Percentiles rank a stretch among this genome's conserved stretches.
These are phyloP conservation scores for Mycena indigotica DNA, from an alignment of 768 basidiomycete genomes.

Conservation along the genomic window DNA sequence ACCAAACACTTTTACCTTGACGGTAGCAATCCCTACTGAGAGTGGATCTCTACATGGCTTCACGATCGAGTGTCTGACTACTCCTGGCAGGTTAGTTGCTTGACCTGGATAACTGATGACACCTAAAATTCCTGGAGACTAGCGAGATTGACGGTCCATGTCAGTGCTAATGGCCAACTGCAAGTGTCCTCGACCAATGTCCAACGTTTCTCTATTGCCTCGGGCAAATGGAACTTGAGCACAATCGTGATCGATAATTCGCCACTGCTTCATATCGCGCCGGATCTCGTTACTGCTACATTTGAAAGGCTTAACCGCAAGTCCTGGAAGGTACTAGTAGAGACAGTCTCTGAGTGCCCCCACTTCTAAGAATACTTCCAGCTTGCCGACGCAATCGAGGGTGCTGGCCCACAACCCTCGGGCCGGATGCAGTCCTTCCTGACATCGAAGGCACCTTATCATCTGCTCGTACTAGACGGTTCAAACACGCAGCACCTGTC, in stretches of 20 bases:
- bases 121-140: no score
- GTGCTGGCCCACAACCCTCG: conserved; percentile 31
- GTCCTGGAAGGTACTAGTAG: conserved; percentile 22
- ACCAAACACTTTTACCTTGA: conserved; percentile 62
- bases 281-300: conserved; percentile 8
- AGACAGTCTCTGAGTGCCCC: background rate
- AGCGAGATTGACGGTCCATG: conserved; percentile 37
- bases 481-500: conserved; percentile 41
- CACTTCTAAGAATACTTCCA: conserved; percentile 3
- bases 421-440: conserved; percentile 73
- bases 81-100: conserved; percentile 67
- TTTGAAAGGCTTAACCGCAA: conserved; percentile 17
- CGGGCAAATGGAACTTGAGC: conserved; percentile 18
- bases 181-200: conserved; percentile 34
- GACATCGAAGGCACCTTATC: conserved; percentile 51
- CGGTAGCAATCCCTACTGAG: conserved; percentile 68
- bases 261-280: no score
- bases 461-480: conserved; percentile 54
- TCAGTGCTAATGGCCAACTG: conserved; percentile 13
- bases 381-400: background rate
- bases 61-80: conserved; percentile 55
- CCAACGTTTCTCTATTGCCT: conserved; percentile 32
- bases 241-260: conserved; percentile 24
- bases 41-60: conserved; percentile 73
- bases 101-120: no score